These are phyloP conservation scores for Yarrowia galli DNA, from an alignment of 1,139 yeast species.

Conservation along the genomic window DNA sequence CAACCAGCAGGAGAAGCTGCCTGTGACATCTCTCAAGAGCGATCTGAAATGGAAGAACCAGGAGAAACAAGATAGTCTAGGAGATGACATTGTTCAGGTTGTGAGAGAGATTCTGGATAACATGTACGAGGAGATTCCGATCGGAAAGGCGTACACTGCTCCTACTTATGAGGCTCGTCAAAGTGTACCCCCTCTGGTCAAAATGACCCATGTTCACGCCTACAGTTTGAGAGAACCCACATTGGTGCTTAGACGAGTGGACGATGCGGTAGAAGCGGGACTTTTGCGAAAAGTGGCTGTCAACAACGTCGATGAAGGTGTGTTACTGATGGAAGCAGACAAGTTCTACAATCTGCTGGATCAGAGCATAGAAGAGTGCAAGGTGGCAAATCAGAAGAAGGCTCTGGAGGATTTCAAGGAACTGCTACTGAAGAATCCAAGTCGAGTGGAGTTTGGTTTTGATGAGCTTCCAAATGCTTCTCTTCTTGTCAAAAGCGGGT, in stretches of 20 bases:
- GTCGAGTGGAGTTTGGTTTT: constrained; percentile 29
- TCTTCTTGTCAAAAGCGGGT: constrained; percentile 59
- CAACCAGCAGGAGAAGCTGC: constrained; percentile 45
- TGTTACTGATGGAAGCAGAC: constrained; percentile 50
- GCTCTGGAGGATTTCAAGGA: constrained; percentile 48
- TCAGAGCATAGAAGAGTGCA: constrained; percentile 38
- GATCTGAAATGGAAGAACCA: constrained; percentile 42
- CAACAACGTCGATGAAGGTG: constrained; percentile 52
- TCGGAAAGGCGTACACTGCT: constrained; percentile 44
- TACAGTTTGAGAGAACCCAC: constrained; percentile 55
- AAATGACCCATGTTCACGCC: constrained; percentile 55
- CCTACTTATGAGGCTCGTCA: constrained; percentile 46
- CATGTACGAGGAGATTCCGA: constrained; percentile 49
- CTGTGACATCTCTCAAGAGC: constrained; percentile 43
- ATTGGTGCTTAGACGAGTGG: constrained; percentile 54
- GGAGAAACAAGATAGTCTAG: constrained; percentile 47
- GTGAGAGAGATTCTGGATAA: constrained; percentile 43
- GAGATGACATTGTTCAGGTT: constrained; percentile 43
- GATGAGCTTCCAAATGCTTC: constrained; percentile 46
- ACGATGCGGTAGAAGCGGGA: constrained; percentile 48
- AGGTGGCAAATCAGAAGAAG: background rate
- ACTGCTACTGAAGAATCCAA: constrained; percentile 34
- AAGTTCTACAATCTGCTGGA: constrained; percentile 48
- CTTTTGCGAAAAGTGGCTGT: constrained; percentile 50
- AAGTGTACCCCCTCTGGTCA: constrained; percentile 53